Evolutionary conservation across 352 stramenopile genomes (phyloP), one percentile per base, ranked within the genome.

Genomic region (Phytophthora sp.): DNA sequence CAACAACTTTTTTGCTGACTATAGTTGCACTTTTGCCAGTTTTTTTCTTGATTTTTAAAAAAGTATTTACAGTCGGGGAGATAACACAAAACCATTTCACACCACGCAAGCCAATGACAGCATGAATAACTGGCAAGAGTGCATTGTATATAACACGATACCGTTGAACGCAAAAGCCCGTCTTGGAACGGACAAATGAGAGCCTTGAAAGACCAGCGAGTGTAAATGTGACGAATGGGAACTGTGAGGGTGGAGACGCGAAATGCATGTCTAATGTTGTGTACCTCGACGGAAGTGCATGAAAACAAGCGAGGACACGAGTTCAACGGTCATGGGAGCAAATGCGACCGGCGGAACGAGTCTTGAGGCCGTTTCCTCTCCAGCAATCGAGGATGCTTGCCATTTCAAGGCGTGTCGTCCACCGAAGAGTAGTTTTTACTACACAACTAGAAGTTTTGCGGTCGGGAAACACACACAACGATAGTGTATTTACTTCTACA

Each of bases 401-500:
- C n/a, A n/a, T n/a, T n/a, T n/a, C n/a, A n/a, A n/a, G n/a, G n/a
- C n/a, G n/a, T n/a, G n/a, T n/a, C n/a, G n/a, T n/a, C n/a, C n/a
- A n/a, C n/a, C n/a, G n/a, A n/a, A n/a, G n/a, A n/a, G n/a, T n/a
- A n/a, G n/a, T n/a, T n/a, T n/a, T n/a, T n/a, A n/a, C n/a, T n/a
- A n/a, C n/a, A n/a, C n/a, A n/a, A n/a, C n/a, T n/a, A n/a, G n/a
- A n/a, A n/a, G n/a, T n/a, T 55, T 39, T 41, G 33, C 31, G 39
- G 51, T 57, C 24, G 44, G 33, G 31, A 59, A 57, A 41, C 58
- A 64, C 68, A 66, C 66, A 50, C 49, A 63, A 67, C 50, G 51
- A 31, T 63, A 23, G 54, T 71, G 53, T 63, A 63, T 74, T n/a
- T 74, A 72, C 31, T 66, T 24, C 42, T 63, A 61, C 50, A 72